phyloP scores from a whole-genome alignment of 2,329 filamentous ascomycete genomes.

The Alternaria dauci region DNA sequence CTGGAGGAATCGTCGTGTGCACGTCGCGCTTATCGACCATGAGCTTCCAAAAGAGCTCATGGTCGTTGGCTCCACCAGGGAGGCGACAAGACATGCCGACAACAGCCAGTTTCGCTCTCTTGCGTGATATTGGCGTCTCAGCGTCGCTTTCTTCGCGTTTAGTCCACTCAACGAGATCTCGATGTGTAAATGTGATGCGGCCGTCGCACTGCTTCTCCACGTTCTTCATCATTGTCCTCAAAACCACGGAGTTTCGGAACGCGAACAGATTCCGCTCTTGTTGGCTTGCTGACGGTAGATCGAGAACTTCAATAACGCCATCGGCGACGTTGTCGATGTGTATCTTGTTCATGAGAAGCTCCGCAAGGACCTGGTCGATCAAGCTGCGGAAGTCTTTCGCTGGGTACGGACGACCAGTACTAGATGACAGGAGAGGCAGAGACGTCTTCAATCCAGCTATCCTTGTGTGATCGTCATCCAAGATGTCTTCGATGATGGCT shows the following conservation, averaged over 20 bases:
- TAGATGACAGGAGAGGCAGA: not conserved
- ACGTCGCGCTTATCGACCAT: not conserved
- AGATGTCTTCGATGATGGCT: not conserved
- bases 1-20: not conserved
- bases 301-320: not conserved
- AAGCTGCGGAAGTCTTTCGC: not conserved
- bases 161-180: not conserved
- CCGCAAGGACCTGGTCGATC: not conserved
- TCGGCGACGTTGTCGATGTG: constrained; percentile 1
- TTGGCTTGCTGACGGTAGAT: not conserved
- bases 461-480: not conserved
- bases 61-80: not conserved
- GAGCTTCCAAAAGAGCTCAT: not conserved
- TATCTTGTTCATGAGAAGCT: constrained; percentile 5
- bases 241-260: not conserved
- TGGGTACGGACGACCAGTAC: not conserved
- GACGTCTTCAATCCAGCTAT: not conserved
- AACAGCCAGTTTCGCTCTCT: not conserved
- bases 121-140: not conserved
- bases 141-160: not conserved
- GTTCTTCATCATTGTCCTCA: constrained; percentile 3
- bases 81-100: not conserved
- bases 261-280: not conserved
- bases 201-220: not conserved
- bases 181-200: not conserved